Percentiles rank a stretch among this genome's conserved stretches.
Evolutionary conservation across 805 yeast species (phyloP).

Genomic region (Ogataea ganodermae): DNA sequence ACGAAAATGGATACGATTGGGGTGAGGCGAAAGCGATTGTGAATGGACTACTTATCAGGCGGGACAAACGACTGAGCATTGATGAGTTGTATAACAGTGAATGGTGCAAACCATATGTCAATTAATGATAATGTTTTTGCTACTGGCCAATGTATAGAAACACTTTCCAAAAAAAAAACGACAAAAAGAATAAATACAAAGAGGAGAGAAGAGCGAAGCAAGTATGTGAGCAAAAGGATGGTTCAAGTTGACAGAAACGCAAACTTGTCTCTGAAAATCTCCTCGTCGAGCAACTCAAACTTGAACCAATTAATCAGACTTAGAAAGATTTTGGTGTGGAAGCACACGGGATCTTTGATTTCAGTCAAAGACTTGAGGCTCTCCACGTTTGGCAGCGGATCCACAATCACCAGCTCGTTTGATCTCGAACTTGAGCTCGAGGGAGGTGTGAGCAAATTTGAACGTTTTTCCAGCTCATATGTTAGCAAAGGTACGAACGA

Average conservation of each 20-base stretch:
- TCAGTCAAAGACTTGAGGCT: slow-evolving; percentile 42
- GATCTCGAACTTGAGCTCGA: slow-evolving; percentile 37
- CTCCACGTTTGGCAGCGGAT: slow-evolving; percentile 37
- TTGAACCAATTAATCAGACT: slow-evolving; percentile 48
- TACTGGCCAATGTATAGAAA: not conserved
- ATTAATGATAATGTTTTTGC: not conserved
- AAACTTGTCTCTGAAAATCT: slow-evolving; percentile 31
- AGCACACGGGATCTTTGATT: slow-evolving; percentile 44
- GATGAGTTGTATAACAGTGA: slow-evolving; percentile 34
- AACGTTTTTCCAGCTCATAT: slow-evolving; percentile 31
- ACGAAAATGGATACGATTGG: slow-evolving; percentile 39
- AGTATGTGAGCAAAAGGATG: slow-evolving; percentile 6
- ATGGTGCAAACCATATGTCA: slow-evolving; percentile 35
- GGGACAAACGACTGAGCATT: slow-evolving; percentile 45
- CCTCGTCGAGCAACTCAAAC: slow-evolving; percentile 38
- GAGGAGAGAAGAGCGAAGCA: not conserved
- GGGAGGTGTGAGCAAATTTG: slow-evolving; percentile 15
- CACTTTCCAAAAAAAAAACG: not conserved
- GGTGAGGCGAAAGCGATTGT: slow-evolving; percentile 51
- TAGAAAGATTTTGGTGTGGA: slow-evolving; percentile 52
- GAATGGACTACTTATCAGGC: slow-evolving; percentile 47
- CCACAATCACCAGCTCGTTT: slow-evolving; percentile 32
- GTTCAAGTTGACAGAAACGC: not conserved
- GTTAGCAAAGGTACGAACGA: slow-evolving; percentile 33
- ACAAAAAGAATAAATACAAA: not conserved